Conservation (phyloP, 2,329 filamentous ascomycete genomes). For the Sporothrix schenckii region DNA sequence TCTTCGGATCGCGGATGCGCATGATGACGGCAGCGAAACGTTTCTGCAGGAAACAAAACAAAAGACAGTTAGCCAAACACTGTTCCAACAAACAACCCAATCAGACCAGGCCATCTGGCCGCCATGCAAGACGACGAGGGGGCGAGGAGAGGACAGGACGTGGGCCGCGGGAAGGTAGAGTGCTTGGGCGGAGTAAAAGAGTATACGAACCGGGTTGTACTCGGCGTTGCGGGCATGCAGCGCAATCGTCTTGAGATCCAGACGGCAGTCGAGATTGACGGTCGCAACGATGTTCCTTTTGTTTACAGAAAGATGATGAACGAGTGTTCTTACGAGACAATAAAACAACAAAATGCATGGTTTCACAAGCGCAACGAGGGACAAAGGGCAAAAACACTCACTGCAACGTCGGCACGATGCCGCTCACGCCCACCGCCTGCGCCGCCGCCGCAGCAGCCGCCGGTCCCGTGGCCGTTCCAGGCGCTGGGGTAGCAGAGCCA, state of each 20-base stretch:
- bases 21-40: conserved; percentile 99
- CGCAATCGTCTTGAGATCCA: conserved; percentile 98
- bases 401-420: conserved; percentile 93
- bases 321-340: conserved; percentile 35
- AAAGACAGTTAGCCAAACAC: conserved; percentile 33
- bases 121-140: conserved; percentile 14
- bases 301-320: conserved; percentile 35
- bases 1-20: conserved; percentile 99
- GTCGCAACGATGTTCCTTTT: conserved; percentile 98
- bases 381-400: conserved; percentile 57
- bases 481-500: conserved; percentile 32
- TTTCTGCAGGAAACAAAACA: conserved; percentile 49
- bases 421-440: conserved; percentile 80
- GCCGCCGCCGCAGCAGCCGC: conserved; percentile 78
- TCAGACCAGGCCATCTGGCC: conserved; percentile 5
- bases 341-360: background rate
- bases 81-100: conserved; percentile 25
- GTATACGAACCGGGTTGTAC: conserved; percentile 71
- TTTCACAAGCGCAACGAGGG: conserved; percentile 6
- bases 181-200: conserved; percentile 25
- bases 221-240: conserved; percentile 97
- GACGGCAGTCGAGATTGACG: conserved; percentile 95
- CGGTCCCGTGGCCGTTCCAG: conserved; percentile 34
- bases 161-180: conserved; percentile 3
- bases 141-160: background rate